Evolutionary conservation across 1,284 basidiomycete species (phyloP), one percentile per base, ranked within the genome.

Genomic region (Malassezia caprae): DNA sequence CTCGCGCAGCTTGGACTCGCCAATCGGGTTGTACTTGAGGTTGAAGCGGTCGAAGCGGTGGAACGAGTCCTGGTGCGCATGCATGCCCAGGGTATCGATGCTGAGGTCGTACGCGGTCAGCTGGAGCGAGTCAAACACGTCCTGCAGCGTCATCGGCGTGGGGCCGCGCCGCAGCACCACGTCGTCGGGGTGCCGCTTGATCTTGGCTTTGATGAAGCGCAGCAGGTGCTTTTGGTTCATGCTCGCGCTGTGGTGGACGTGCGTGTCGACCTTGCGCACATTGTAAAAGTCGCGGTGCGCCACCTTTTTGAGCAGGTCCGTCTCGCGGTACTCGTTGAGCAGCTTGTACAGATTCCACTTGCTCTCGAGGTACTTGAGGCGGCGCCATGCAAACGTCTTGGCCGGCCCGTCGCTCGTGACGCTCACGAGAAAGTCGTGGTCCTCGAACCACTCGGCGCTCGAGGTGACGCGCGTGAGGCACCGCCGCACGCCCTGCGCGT

Each of bases 171-270:
- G 87, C 56, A 96, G 96, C 44, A 99, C 94, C 26, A 90, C 82
- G 72, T 99, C 94, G 88, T 94, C 37, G 8, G 88, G 83, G 67
- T 79, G 82, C 24, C 82, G 82, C 76, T 88, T 90, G 85, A 90
- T 89, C 77, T 98, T 96, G 41, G 85, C 84, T 76, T 99, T 99
- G 80, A 99, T 98, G 78, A 98, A 98, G 5, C 94, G 90, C 23
- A 99, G 79, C n/a, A 98, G 78, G 77, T 99, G 94, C 77, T 99
- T 99, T 76, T 99, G 94, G 76, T 99, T 99, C 93, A 98, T 96
- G 75, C 87, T 87, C 51, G 91, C 94, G 10, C 90, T 94, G 76
- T 98, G 90, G 72, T 99, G 94, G 19, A 99, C 88, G 76, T 98
- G 93, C 8, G 94, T 99, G 75, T 96, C 93, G 58, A 98, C 75